Conservation (phyloP, 345 rosid species). For the Syzygium aromaticum region DNA sequence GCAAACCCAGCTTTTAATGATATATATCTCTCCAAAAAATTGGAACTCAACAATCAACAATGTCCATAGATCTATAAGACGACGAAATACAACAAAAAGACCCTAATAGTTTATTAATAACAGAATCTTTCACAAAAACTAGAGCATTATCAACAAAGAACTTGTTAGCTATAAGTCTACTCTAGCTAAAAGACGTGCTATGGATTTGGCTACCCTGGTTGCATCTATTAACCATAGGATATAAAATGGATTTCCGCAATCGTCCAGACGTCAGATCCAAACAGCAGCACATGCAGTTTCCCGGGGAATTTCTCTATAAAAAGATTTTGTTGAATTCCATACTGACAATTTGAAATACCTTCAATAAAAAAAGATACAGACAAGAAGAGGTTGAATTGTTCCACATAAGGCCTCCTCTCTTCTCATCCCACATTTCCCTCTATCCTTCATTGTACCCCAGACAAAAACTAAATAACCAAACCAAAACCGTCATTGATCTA, state of each 20-base stretch:
- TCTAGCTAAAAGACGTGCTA: neutral
- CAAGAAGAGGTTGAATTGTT: neutral
- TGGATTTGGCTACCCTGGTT: neutral
- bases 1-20: neutral
- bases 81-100: neutral
- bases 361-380: neutral
- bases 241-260: neutral
- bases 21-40: neutral
- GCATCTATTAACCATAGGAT: neutral
- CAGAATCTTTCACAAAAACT: neutral
- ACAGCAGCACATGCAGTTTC: neutral
- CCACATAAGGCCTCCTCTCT: neutral
- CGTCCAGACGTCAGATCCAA: neutral
- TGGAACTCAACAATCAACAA: neutral
- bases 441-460: neutral
- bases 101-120: neutral
- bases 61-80: neutral
- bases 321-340: neutral
- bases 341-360: neutral
- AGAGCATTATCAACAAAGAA: neutral
- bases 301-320: neutral
- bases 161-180: neutral
- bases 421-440: neutral
- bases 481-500: neutral
- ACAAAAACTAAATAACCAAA: neutral